Percentiles rank a stretch among this genome's conserved stretches.
Conservation (phyloP, 768 basidiomycete genomes). For the Podaxis sp. region DNA sequence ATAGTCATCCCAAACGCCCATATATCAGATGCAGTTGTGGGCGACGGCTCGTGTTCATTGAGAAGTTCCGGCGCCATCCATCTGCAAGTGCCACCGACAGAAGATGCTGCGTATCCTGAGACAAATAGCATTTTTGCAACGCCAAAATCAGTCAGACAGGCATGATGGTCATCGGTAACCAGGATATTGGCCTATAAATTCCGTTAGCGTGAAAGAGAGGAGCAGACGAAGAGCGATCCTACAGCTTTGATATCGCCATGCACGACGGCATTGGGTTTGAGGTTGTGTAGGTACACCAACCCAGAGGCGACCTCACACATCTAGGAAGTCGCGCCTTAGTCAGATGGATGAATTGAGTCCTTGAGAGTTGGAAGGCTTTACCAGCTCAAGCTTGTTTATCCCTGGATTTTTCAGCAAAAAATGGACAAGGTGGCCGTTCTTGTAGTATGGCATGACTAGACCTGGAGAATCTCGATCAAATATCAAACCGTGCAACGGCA, state of each 20-base stretch:
- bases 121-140: constrained; percentile 35
- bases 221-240: constrained; percentile 7
- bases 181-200: constrained; percentile 35
- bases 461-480: constrained; percentile 18
- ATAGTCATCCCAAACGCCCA: constrained; percentile 39
- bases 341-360: background rate
- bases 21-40: constrained; percentile 29
- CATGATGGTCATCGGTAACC: constrained; percentile 29
- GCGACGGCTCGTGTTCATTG: constrained; percentile 16
- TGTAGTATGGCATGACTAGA: constrained; percentile 20
- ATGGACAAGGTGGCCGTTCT: constrained; percentile 16
- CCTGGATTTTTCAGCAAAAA: no score
- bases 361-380: background rate
- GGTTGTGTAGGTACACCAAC: constrained; percentile 20
- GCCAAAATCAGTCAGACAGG: constrained; percentile 39
- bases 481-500: constrained; percentile 19
- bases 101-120: constrained; percentile 35
- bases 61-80: constrained; percentile 41
- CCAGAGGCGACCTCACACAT: constrained; percentile 18
- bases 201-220: background rate
- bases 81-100: constrained; percentile 32
- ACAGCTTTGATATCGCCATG: constrained; percentile 41
- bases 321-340: background rate
- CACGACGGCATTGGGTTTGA: constrained; percentile 22
- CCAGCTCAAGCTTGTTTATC: constrained; percentile 27